A percentile compares a stretch with the other conserved stretches of the same genome.
These are phyloP conservation scores for Cyberlindnera mrakii DNA, from an alignment of 805 yeast genomes.

Conservation along the genomic window DNA sequence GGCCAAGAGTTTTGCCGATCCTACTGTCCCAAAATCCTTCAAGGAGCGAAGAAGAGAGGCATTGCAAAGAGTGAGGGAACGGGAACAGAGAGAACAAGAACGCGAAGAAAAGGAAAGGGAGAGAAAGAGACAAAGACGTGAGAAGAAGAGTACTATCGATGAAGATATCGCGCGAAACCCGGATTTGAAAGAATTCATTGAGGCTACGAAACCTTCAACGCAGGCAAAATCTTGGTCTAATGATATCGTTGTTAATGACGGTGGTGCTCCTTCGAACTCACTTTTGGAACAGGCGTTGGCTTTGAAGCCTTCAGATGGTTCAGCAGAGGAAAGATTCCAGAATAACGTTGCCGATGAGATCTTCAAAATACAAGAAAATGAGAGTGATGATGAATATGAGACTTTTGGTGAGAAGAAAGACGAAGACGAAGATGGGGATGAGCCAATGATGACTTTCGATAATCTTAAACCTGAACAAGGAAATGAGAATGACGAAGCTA, in stretches of 20 bases:
- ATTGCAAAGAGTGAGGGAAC: constrained; percentile 35
- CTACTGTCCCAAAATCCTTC: constrained; percentile 65
- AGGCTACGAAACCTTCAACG: constrained; percentile 71
- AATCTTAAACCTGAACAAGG: constrained; percentile 21
- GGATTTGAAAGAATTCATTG: constrained; percentile 72
- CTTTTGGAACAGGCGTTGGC: constrained; percentile 35
- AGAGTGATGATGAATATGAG: constrained; percentile 40
- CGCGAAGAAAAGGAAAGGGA: constrained; percentile 34
- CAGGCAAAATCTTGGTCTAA: constrained; percentile 71
- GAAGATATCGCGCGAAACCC: constrained; percentile 59
- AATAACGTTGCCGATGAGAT: constrained; percentile 22
- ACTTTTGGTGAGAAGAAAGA: constrained; percentile 30
- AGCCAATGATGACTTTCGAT: constrained; percentile 42
- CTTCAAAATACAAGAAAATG: constrained; percentile 28
- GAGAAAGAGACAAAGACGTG: constrained; percentile 25
- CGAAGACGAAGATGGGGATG: constrained; percentile 44
- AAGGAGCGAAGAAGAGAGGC: constrained; percentile 50
- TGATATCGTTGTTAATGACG: constrained; percentile 32
- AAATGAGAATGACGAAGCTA: constrained; percentile 40
- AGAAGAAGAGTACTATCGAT: constrained; percentile 35
- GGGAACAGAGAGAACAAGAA: constrained; percentile 42
- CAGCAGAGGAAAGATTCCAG: constrained; percentile 11
- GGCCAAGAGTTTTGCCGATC: constrained; percentile 85
- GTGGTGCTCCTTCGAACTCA: constrained; percentile 29
- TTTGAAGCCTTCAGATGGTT: constrained; percentile 22